Base-by-base conservation (phyloP, 1,284 basidiomycete species). In the Microbotryum intermedium region DNA sequence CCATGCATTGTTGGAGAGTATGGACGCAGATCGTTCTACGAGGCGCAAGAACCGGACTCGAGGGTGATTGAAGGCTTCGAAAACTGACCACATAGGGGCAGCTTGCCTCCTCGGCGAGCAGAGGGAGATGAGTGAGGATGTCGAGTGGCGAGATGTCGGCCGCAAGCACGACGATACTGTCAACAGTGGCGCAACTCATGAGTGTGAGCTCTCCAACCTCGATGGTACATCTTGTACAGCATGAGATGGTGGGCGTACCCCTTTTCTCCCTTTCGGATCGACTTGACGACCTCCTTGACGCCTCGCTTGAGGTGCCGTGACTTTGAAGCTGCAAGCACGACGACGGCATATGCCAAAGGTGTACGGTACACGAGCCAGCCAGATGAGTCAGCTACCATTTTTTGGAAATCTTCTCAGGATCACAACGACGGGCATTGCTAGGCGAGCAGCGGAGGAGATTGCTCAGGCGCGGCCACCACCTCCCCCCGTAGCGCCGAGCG, bases 81-180 rank as follows among this genome's bases (percentile, higher is more conserved):
- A 20, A 4, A 76, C 76, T 44, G 48, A 74, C 82, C 62, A 94
- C 82, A 75, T 97, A 99, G 20, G 94, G 93, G 72, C 97, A 88
- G 53, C 85, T 82, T 7, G 90, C 87, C 75, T 99, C 95, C 77
- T 99, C 95, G 59, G 90, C 88, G 71, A 98, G 79, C 34, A 97
- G 80, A 18, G 95, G 95, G 58, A 99, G 81, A 77, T 98, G 95
- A 25, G 91, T 93, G 70, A 98, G 88, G 69, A 99, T 97, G 76
- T 99, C 95, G 71, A 98, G 87, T 26, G 95, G 95, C 52, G 88
- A 93, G 73, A 98, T 98, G 76, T 98, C 95, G 47, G 88, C 93
- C 6, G 95, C 95, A 59, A 99, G 83, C 58, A 99, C 79, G 49
- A 98, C 83, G 26, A 99, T 79, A 21, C 89, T 91, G 62, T 20